phyloP scores from a whole-genome alignment of 768 basidiomycete species.

The Hericium alpestre region DNA sequence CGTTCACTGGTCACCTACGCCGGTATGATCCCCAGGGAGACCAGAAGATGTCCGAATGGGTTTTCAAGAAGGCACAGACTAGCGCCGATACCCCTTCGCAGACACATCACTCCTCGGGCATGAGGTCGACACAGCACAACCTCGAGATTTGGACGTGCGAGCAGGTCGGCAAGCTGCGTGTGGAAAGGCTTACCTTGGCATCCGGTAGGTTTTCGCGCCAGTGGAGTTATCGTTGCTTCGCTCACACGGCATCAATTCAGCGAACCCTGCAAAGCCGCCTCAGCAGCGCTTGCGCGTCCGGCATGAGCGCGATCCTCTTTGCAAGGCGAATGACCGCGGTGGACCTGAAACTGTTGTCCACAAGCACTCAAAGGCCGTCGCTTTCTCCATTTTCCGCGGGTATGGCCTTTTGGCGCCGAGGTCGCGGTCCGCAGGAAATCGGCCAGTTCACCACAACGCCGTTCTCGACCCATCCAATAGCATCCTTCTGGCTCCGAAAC shows the following conservation, averaged over 20 bases:
- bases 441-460: conserved; percentile 2
- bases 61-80: conserved; percentile 29
- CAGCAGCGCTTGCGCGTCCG: conserved; percentile 61
- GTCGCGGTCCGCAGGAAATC: background rate
- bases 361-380: conserved; percentile 70
- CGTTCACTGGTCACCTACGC: conserved; percentile 26
- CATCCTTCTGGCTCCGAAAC: conserved; percentile 61
- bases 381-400: conserved; percentile 70
- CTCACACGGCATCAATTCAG: conserved; percentile 1
- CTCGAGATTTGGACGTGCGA: conserved; percentile 16
- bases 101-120: too few species aligned
- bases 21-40: conserved; percentile 32
- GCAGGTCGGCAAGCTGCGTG: conserved; percentile 25
- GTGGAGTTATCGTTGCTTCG: too few species aligned
- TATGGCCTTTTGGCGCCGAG: conserved; percentile 26
- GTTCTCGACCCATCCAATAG: conserved; percentile 13
- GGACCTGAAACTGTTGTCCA: conserved; percentile 66
- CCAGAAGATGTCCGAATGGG: conserved; percentile 39
- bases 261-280: conserved; percentile 44
- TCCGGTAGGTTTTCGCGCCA: too few species aligned
- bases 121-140: too few species aligned
- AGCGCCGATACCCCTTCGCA: background rate
- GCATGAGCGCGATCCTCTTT: conserved; percentile 41
- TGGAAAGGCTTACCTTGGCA: background rate
- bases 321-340: conserved; percentile 29